Conservation (phyloP, 2,329 filamentous ascomycete species). For the Stagonosporopsis cucurbitacearum region DNA sequence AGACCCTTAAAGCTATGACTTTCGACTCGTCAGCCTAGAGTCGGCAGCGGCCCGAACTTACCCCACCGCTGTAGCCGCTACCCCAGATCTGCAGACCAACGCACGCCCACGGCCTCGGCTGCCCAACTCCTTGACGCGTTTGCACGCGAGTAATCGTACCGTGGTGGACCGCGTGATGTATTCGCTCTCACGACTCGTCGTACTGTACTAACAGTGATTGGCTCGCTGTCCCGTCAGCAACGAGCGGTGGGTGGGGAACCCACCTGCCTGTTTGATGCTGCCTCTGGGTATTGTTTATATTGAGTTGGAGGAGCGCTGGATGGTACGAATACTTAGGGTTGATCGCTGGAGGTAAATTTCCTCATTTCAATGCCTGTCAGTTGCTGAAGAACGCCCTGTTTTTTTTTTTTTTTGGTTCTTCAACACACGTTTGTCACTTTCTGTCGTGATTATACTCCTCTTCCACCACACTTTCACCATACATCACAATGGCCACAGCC, state of each 20-base stretch:
- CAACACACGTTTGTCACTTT: too few species aligned
- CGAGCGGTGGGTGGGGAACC: conserved; percentile 3
- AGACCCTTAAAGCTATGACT: background rate
- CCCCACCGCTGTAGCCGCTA: conserved; percentile 13
- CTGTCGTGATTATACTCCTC: too few species aligned
- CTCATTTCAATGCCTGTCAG: background rate
- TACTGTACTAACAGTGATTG: background rate
- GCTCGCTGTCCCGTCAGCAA: background rate
- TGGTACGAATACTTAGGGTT: too few species aligned
- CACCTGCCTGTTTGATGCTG: background rate
- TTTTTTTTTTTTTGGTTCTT: too few species aligned
- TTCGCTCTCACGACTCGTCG: background rate
- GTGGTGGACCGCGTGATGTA: background rate
- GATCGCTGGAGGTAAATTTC: too few species aligned
- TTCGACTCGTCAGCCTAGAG: conserved; percentile 1
- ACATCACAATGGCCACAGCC: conserved; percentile 18
- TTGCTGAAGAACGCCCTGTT: too few species aligned
- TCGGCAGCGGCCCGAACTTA: conserved; percentile 2
- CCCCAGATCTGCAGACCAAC: conserved; percentile 6
- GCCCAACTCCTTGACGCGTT: background rate
- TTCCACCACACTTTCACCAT: background rate
- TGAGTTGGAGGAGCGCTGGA: too few species aligned
- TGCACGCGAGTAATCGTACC: background rate
- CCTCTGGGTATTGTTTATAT: too few species aligned
- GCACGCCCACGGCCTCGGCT: conserved; percentile 10